A percentile compares a stretch with the other conserved stretches of the same genome.
phyloP scores from a whole-genome alignment of 78 protist genomes.

The Dictyostelium purpureum region DNA sequence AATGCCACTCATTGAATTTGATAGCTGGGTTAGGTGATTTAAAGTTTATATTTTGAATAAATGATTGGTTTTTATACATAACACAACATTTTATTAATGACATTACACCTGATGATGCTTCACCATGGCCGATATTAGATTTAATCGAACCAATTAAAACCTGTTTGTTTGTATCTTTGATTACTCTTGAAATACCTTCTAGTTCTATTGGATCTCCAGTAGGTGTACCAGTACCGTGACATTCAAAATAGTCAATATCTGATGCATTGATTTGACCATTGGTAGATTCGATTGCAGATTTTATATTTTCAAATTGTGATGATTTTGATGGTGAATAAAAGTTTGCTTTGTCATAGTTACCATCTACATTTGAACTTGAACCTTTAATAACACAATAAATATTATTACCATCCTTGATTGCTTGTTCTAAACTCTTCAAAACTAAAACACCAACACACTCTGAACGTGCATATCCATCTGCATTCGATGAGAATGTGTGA shows the following conservation, averaged over 20 bases:
- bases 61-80: neutral
- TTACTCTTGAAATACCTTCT: slow-evolving; percentile 25
- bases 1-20: slow-evolving; percentile 52
- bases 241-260: slow-evolving; percentile 66
- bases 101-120: slow-evolving; percentile 79
- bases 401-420: slow-evolving; percentile 33
- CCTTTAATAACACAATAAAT: slow-evolving; percentile 63
- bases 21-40: slow-evolving; percentile 60
- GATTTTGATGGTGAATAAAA: slow-evolving; percentile 73
- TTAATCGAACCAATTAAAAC: slow-evolving; percentile 77
- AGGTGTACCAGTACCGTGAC: slow-evolving; percentile 91
- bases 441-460: slow-evolving; percentile 85
- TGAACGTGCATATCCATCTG: slow-evolving; percentile 89
- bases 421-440: neutral
- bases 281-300: slow-evolving; percentile 17
- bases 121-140: slow-evolving; percentile 85
- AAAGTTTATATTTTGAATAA: too few species aligned
- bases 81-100: slow-evolving; percentile 52
- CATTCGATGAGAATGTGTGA: slow-evolving; percentile 72
- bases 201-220: slow-evolving; percentile 90
- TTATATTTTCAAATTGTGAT: slow-evolving; percentile 73
- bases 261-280: neutral
- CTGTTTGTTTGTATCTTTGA: neutral
- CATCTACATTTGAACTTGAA: slow-evolving; percentile 72
- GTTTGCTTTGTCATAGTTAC: slow-evolving; percentile 29